phyloP scores from a whole-genome alignment of 306 rosid species.

The Vigna nakashimae region DNA sequence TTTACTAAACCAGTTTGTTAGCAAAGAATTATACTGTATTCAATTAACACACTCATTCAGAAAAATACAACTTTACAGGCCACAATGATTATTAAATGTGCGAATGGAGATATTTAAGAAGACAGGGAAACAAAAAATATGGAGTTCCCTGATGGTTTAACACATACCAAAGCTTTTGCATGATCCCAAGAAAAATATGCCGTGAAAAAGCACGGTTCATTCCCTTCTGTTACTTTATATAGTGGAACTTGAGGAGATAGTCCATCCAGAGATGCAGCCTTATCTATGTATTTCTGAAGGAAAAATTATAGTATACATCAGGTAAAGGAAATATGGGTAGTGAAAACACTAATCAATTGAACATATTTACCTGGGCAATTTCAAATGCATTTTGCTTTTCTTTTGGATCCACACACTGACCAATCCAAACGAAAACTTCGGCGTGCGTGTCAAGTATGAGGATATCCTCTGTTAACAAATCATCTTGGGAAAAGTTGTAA shows the following conservation, averaged over 20 bases:
- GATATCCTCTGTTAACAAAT: constrained; percentile 91
- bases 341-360: constrained; percentile 26
- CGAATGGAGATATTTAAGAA: background rate
- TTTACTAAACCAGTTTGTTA: background rate
- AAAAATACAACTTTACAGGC: constrained; percentile 13
- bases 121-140: constrained; percentile 37
- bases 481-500: constrained; percentile 93
- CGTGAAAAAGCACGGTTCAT: constrained; percentile 97
- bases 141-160: constrained; percentile 29
- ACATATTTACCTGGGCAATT: constrained; percentile 73
- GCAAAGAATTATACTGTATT: constrained; percentile 2
- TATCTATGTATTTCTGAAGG: constrained; percentile 79
- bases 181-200: constrained; percentile 93
- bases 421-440: constrained; percentile 99
- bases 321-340: constrained; percentile 12
- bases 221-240: constrained; percentile 94
- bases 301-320: constrained; percentile 34
- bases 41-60: constrained; percentile 13
- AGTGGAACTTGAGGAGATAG: constrained; percentile 80
- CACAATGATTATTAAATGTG: background rate
- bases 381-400: constrained; percentile 92
- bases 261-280: constrained; percentile 91
- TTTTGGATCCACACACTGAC: constrained; percentile 84
- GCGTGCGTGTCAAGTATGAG: constrained; percentile 94
- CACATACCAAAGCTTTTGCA: constrained; percentile 80